Base-by-base conservation (phyloP, 768 basidiomycete species). In the Leccinellum albellum region DNA sequence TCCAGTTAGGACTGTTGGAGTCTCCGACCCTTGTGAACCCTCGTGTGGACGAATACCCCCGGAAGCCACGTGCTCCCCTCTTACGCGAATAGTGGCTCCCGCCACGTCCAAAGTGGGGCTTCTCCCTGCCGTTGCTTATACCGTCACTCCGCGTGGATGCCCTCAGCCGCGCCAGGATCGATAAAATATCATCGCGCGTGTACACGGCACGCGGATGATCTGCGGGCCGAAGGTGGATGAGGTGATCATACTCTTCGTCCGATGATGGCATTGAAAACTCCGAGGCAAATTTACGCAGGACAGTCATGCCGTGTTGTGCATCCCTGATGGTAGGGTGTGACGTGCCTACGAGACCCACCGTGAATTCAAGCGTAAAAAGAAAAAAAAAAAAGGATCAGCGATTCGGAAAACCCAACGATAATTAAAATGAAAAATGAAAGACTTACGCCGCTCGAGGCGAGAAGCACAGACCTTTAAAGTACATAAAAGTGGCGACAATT, bases 241-340 rank as follows among this genome's bases (percentile, higher is more conserved):
- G 79, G 49, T 82, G 81, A 59, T 91, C 77, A 68, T 86, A 84
- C 20, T 85, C 88, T 76, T 92, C 91, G 33, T 75, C 64, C 35
- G 77, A 63, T 21, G 68, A 67, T 28, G 90, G 90, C 26, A 75
- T 66, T 65, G 76, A 74, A 65, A 85, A 87, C 61, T 85, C 82
- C 50, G 78, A 75, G 48, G 79, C 79, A 70, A 93, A 90, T 52
- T 82, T 81, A 58, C 81, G 76, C 54, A 92, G 76, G n/a, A 91
- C 74, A 33, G 75, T 72, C 64, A 86, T 64, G 20, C 83, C 88
- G 45, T 82, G 77, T 65, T 81, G 79, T 52, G 79, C 76, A 61
- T 71, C 77, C 60, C 75, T 83, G 71, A 93, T 91, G 53, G 91
- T 93, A 51, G 90, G 91, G 73, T 91, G 90, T 50, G 73, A 76